Evolutionary conservation across 2,329 filamentous ascomycete genomes (phyloP), one percentile per base, ranked within the genome.

Genomic region (Coccinonectria pachysandricola): DNA sequence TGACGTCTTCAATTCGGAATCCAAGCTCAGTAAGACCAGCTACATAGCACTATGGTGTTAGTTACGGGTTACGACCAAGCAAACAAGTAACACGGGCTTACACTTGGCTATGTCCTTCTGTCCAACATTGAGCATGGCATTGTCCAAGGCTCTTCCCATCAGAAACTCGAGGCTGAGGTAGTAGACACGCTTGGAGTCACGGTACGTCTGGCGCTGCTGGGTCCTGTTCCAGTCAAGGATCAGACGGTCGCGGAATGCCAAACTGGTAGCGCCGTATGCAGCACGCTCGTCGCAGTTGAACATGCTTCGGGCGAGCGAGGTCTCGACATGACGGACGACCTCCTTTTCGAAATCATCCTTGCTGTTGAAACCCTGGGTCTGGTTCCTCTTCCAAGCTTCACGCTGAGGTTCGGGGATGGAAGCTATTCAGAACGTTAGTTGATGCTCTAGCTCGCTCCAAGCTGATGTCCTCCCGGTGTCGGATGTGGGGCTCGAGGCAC

Each of bases 211-310:
- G 35, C 79, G 79, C 64, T 98, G 91, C 63, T 98, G 91, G 23
- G 91, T 98, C 60, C 79, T 86, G 64, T 96, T 98, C 91, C 91
- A 98, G 43, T 93, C 85, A 37, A 91, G 78, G 48, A 98, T 79
- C 51, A 98, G 66, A 27, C 86, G 79, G 55, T 98, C 88, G 48
- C 91, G 75, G 60, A 98, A 88, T 14, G 91, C 88, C 47, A 98
- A 64, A 40, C 85, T 84, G 21, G 87, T 85, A 39, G 88, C 91
- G 6, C 82, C 75, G 57, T 98, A 98, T 16, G 87, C 86, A 27
- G 91, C 91, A 28, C 73, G 70, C 60, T 98, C 91, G 64, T 98
- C 87, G 60, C 91, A 98, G 60, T 98, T 98, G 72, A 88, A 96
- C 55, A 98, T 74, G 49, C 87, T 95, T 35, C 91, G 83, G 36